These are phyloP conservation scores for Boletus huronensis DNA, from an alignment of 768 basidiomycete species.

Conservation along the genomic window DNA sequence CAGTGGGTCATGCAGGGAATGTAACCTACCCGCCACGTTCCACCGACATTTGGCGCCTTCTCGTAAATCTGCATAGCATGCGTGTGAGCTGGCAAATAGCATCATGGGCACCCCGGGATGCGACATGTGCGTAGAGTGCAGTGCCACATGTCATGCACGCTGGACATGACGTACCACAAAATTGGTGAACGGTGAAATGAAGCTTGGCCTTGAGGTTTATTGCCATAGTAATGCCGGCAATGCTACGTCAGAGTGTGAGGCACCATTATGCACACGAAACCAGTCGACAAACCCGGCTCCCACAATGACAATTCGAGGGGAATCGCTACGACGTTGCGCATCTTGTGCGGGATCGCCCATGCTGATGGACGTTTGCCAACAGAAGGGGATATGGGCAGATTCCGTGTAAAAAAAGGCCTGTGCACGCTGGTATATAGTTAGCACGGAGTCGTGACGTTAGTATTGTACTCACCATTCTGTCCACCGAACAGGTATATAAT, in stretches of 20 bases:
- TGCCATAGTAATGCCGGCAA: background rate
- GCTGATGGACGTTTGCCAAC: background rate
- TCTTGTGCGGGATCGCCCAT: background rate
- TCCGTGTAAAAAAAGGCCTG: background rate
- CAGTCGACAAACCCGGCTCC: background rate
- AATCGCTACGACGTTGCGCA: background rate
- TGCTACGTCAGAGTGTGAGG: background rate
- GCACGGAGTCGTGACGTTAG: background rate
- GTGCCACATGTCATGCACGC: constrained; percentile 4
- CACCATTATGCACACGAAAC: background rate
- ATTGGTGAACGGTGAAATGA: constrained; percentile 42
- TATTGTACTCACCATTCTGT: background rate
- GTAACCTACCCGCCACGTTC: background rate
- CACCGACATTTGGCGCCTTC: background rate
- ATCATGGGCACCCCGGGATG: background rate
- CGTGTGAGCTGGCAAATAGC: constrained; percentile 22
- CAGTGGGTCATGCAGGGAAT: background rate
- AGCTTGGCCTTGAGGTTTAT: constrained; percentile 1
- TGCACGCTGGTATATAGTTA: constrained; percentile 1
- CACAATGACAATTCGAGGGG: background rate
- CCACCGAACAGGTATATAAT: background rate
- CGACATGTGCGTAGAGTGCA: background rate
- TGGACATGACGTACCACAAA: constrained; percentile 40
- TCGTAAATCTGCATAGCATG: background rate
- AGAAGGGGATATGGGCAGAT: background rate